Conservation (phyloP, 2,329 filamentous ascomycete genomes). For the Microascus cirrosus region DNA sequence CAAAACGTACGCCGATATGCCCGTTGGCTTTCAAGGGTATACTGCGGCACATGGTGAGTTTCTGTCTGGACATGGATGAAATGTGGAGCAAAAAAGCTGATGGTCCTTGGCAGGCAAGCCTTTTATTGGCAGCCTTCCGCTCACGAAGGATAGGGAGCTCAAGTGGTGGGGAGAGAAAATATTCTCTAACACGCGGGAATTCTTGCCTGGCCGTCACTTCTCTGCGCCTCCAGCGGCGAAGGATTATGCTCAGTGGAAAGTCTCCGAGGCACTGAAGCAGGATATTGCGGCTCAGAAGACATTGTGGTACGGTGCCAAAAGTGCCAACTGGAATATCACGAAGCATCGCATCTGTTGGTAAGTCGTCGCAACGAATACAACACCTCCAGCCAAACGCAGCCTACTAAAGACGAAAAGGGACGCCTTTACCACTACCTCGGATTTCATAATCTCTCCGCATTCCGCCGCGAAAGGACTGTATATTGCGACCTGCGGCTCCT, state of each 20-base stretch:
- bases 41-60: conserved; percentile 22
- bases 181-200: conserved; percentile 43
- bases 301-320: conserved; percentile 47
- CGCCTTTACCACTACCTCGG: conserved; percentile 48
- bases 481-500: conserved; percentile 53
- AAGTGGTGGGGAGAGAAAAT: conserved; percentile 54
- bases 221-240: conserved; percentile 42
- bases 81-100: conserved; percentile 8
- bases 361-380: conserved; percentile 11
- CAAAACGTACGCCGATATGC: conserved; percentile 33
- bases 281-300: conserved; percentile 46
- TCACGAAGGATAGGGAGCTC: conserved; percentile 34
- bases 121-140: conserved; percentile 47
- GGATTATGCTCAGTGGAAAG: conserved; percentile 55
- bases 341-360: conserved; percentile 59
- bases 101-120: conserved; percentile 27
- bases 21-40: conserved; percentile 32
- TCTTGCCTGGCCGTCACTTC: conserved; percentile 38
- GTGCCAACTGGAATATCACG: conserved; percentile 43
- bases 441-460: conserved; percentile 53
- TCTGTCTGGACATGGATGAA: not conserved
- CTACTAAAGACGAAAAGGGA: conserved; percentile 37
- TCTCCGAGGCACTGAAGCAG: conserved; percentile 39
- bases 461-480: conserved; percentile 39
- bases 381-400: not conserved